Base-by-base conservation (phyloP, 2,329 filamentous ascomycete genomes). In the Pseudocercospora musae region DNA sequence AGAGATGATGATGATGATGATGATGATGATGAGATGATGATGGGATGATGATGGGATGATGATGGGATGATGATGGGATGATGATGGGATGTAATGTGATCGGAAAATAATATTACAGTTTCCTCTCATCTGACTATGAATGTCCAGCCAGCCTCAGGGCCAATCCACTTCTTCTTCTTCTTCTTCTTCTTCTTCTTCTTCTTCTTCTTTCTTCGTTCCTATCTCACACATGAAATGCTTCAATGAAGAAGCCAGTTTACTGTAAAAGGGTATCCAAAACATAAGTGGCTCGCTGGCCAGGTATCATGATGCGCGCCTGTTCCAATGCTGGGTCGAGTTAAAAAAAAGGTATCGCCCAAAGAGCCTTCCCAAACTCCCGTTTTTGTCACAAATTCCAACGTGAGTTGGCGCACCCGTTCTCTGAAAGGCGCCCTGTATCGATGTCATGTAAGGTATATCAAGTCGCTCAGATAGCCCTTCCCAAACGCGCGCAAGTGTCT, bases 231-330 rank as follows among this genome's bases (percentile, higher is more conserved):
- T 54, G 50, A 55, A 60, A 55, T 29, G 31, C 37, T 18, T 8
- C 37, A 40, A n/a, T 40, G 37, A 61, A 61, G 55, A 57, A 52
- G 37, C 63, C 54, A 57, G 27, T 60, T 62, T 46, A 44, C 57
- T 20, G 48, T 21, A 60, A 53, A n/a, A 54, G 59, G 57, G 37
- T 40, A 40, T 40, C 37, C 37, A 40, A 40, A 40, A 40, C 37
- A 40, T 40, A 40, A 33, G 37, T 40, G 37, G 37, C 37, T 40
- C 37, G 37, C 37, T n/a, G 37, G 37, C 37, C 37, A 40, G 65
- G 67, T 67, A 69, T 69, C 67, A 69, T 69, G 65, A 62, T 33
- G 31, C 29, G 66, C 67, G 65, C 67, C 67, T 67, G 63, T 64
- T 67, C 65, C 65, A 59, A 67, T 67, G 65, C 67, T 64, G 56